Base-by-base conservation (phyloP, 2,329 filamentous ascomycete species). In the Pseudogymnoascus sp. region DNA sequence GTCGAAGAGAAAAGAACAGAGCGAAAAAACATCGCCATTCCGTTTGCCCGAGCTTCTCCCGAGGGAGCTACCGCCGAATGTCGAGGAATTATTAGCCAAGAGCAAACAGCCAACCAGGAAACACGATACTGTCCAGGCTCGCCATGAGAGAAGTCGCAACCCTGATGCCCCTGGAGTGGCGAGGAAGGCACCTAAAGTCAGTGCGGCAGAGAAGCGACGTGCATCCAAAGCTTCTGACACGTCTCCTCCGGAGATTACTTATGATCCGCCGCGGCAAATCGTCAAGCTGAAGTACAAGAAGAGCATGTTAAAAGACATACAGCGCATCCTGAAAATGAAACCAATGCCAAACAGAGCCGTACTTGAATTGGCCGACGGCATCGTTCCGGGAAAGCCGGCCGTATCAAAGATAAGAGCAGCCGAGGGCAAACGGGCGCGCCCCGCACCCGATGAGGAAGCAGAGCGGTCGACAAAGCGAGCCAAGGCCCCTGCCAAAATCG, bases 281-380 rank as follows among this genome's bases (percentile, higher is more conserved):
- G 66, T 72, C 1, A 72, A 67, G 62, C 61, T 73, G 9, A 68
- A 67, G 43, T 73, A 72, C 58, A 69, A 67, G 39, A 71, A 68
- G 58, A 59, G 63, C 16, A 63, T 61, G 50, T 57, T 62, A 8
- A 68, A 67, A 41, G 65, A 65, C 28, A 67, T 73, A 41, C 63
- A 65, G 25, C 66, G 69, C 5, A 66, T 73, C 54, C 63, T 73
- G 2, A 54, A 59, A 36, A 47, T 65, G 60, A 63, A 66, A 63
- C 30, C 66, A 59, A 57, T 61, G 57, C 43, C 67, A 59, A 58
- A 66, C 37, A 22, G 62, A 57, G 18, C 61, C 6, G 57, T 63
- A 28, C 39, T 61, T 11, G 57, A 58, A 22, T 36, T 58, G 33
- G 33, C 57, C 4, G 33, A 22, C 33, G 36, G 57, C 12, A 58